Conservation (phyloP, 2,329 filamentous ascomycete genomes). For the Arthrobotrys pseudoclavata region DNA sequence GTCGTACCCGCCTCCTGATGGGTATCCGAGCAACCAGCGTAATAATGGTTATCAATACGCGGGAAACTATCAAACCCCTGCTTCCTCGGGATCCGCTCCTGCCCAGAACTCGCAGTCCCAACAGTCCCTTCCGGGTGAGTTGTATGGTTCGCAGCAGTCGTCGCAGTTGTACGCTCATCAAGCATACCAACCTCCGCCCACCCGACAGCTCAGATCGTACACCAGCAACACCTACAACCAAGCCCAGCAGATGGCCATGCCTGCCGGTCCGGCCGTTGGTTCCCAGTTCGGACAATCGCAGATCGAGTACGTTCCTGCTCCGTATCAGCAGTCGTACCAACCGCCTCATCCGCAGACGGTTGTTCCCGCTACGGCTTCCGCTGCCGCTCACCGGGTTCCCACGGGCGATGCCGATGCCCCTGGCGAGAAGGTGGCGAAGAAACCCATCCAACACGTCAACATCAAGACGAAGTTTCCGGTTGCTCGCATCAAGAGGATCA, state of each 20-base stretch:
- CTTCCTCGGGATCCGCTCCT: background rate
- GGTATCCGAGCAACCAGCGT: conserved; percentile 55
- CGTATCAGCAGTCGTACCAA: conserved; percentile 41
- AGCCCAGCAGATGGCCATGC: background rate
- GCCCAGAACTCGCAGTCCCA: conserved; percentile 25
- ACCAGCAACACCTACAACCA: conserved; percentile 26
- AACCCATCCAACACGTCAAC: conserved; percentile 69
- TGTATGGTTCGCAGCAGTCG: conserved; percentile 28
- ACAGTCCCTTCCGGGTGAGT: conserved; percentile 24
- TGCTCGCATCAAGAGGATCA: conserved; percentile 97
- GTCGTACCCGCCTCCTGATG: conserved; percentile 51
- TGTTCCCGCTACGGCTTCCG: background rate
- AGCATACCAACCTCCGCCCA: conserved; percentile 56
- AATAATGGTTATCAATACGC: conserved; percentile 49
- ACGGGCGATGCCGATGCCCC: conserved; percentile 19
- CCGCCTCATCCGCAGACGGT: conserved; percentile 31
- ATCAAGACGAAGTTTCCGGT: conserved; percentile 97
- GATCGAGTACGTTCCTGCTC: conserved; percentile 8
- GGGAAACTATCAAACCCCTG: conserved; percentile 47
- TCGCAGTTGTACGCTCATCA: conserved; percentile 53
- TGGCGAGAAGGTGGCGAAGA: conserved; percentile 11
- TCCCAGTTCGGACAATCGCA: conserved; percentile 21
- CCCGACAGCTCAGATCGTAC: conserved; percentile 44
- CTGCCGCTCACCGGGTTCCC: conserved; percentile 8
- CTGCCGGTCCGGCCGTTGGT: conserved; percentile 1